A percentile compares a stretch with the other conserved stretches of the same genome.
These are phyloP conservation scores for Trametes meyenii DNA, from an alignment of 768 basidiomycete species.

Conservation along the genomic window DNA sequence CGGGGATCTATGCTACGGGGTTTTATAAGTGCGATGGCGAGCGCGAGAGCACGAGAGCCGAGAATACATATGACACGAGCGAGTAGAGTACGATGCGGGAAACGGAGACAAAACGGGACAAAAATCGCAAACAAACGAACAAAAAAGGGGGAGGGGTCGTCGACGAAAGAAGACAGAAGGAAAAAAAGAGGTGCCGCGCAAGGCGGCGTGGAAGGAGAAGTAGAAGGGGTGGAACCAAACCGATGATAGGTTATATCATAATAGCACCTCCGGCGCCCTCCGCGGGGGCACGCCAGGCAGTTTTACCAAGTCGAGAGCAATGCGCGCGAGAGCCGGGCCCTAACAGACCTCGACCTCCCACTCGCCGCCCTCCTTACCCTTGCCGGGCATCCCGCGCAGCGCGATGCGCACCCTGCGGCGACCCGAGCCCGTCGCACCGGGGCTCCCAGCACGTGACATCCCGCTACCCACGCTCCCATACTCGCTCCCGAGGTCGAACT, in stretches of 20 bases:
- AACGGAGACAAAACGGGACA: constrained; percentile 1
- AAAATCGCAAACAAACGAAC: background rate
- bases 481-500: constrained; percentile 25
- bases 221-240: constrained; percentile 16
- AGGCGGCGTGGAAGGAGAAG: background rate
- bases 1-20: constrained; percentile 18
- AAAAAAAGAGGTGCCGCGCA: background rate
- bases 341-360: constrained; percentile 79
- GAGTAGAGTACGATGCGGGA: constrained; percentile 18
- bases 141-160: background rate
- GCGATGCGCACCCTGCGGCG: constrained; percentile 67
- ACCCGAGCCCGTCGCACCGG: constrained; percentile 25
- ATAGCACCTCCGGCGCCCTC: constrained; percentile 14
- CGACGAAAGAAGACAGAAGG: background rate
- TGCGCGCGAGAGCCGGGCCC: constrained; percentile 5
- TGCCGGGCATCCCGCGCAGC: constrained; percentile 62
- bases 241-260: constrained; percentile 20
- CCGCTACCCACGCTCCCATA: constrained; percentile 22
- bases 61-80: constrained; percentile 22
- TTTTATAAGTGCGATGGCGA: constrained; percentile 9
- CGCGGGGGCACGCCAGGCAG: constrained; percentile 6
- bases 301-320: background rate
- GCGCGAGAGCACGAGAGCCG: constrained; percentile 26
- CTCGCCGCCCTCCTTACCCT: constrained; percentile 70
- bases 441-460: constrained; percentile 25